A percentile compares a stretch with the other conserved stretches of the same genome.
These are phyloP conservation scores for Populus hybrid DNA, from an alignment of 441 rosid genomes.

Conservation along the genomic window DNA sequence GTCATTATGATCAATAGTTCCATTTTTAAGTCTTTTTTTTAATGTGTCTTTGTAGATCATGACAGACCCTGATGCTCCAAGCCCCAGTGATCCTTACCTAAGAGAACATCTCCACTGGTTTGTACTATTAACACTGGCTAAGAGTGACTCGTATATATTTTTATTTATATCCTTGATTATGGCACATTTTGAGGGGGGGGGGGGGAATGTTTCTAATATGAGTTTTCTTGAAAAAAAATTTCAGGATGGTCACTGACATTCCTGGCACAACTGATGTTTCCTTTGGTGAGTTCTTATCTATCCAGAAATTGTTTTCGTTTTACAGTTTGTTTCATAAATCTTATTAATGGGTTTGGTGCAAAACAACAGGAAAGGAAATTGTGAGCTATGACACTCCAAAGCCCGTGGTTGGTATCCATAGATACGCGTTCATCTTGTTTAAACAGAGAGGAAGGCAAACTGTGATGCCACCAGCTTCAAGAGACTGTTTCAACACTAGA, in stretches of 20 bases:
- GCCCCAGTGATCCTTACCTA: conserved; percentile 85
- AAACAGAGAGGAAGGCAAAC: conserved; percentile 70
- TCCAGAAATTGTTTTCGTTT: background rate
- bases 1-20: background rate
- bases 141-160: too few species aligned
- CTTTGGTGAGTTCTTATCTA: conserved; percentile 6
- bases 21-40: background rate
- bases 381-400: conserved; percentile 62
- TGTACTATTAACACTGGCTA: background rate
- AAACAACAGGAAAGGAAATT: conserved; percentile 60
- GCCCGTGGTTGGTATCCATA: conserved; percentile 88
- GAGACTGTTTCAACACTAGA: conserved; percentile 76
- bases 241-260: conserved; percentile 87
- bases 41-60: conserved; percentile 39
- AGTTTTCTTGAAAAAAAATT: too few species aligned
- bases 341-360: background rate
- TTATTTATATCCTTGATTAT: background rate
- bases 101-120: conserved; percentile 95
- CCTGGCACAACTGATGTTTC: conserved; percentile 78
- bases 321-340: background rate
- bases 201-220: too few species aligned
- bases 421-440: conserved; percentile 72
- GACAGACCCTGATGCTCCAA: conserved; percentile 97
- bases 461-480: conserved; percentile 49
- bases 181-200: background rate